Base-by-base conservation (phyloP, 2,329 filamentous ascomycete genomes). In the Diaporthe sp. region DNA sequence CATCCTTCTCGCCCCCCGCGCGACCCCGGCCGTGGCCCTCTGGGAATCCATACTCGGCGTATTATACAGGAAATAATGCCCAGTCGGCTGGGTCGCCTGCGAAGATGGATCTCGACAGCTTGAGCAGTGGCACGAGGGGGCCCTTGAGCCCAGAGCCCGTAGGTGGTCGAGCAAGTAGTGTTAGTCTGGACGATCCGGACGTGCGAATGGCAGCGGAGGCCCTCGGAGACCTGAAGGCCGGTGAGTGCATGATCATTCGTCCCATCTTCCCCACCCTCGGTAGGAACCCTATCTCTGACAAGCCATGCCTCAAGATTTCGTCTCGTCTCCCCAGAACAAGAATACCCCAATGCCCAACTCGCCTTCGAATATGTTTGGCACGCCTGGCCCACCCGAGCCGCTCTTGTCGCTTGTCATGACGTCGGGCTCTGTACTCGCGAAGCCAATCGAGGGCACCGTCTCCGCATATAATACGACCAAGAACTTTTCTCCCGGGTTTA, bases 391-490 rank as follows among this genome's bases (percentile, higher is more conserved):
- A 1, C 84, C 87, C 19, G 95, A 98, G 83, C 97, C 96, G 1
- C 88, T 98, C 8, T 87, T 98, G 4, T 94, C 95, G 7, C 91
- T 98, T 1, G 90, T 98, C 31, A 97, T 95, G 0, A 96, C 95
- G 3, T 94, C 94, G 1, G 95, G 98, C 81, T 96, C 96, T 0
- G 88, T 97, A 77, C 90, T 98, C 22, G 95, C 94, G 13, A 95
- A 92, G 39, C 95, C 95, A 0, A 96, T 98, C 79, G 95, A 94
- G 79, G 92, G 93, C 71, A 96, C 95, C 0, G 90, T 96, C 10
- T 95, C 94, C 1, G 95, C 94, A 1, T 98, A 98, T 83, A 93
- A 94, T 39, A 93, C 90, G 3, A 95, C 94, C 15, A 98, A 98
- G 84, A 95, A 96, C 79, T 97, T 96, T 80, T 97, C 95, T 1